These are phyloP conservation scores for Claviceps lovelessii DNA, from an alignment of 2,329 filamentous ascomycete species.

Conservation along the genomic window DNA sequence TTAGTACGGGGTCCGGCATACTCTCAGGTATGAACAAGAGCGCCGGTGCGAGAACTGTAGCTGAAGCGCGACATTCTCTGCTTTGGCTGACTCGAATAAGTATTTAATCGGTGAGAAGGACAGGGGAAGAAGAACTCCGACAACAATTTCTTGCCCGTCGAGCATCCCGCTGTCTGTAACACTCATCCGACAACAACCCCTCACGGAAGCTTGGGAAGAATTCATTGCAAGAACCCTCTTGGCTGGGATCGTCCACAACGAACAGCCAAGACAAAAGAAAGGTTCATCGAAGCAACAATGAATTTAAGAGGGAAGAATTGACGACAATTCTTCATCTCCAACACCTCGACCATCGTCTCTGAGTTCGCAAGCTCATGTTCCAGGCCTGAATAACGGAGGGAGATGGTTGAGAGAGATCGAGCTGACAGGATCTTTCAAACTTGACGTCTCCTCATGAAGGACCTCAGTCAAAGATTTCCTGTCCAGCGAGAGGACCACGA, in stretches of 20 bases:
- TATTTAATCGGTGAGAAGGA: conserved; percentile 63
- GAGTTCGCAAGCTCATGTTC: conserved; percentile 31
- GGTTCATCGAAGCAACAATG: conserved; percentile 41
- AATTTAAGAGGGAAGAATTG: conserved; percentile 58
- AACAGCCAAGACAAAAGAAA: background rate
- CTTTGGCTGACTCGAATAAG: conserved; percentile 71
- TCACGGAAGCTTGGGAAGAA: conserved; percentile 26
- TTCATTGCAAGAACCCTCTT: conserved; percentile 17
- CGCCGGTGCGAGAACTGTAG: conserved; percentile 89
- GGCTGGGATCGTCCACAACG: conserved; percentile 15
- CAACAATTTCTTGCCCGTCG: conserved; percentile 1
- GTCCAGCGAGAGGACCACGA: conserved; percentile 70
- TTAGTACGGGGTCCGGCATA: conserved; percentile 66
- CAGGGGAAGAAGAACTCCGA: conserved; percentile 1
- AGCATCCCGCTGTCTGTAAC: background rate
- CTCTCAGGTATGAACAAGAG: conserved; percentile 44
- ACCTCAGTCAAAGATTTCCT: conserved; percentile 15
- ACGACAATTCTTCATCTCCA: conserved; percentile 54
- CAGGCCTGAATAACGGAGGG: conserved; percentile 39
- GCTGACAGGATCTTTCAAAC: conserved; percentile 42
- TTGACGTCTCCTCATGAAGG: background rate
- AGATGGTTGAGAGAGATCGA: conserved; percentile 58
- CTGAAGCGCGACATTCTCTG: conserved; percentile 81
- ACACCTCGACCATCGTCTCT: conserved; percentile 56
- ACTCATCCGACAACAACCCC: conserved; percentile 69